Evolutionary conservation across 768 basidiomycete species (phyloP).

Genomic region (Pulveroboletus ravenelii): DNA sequence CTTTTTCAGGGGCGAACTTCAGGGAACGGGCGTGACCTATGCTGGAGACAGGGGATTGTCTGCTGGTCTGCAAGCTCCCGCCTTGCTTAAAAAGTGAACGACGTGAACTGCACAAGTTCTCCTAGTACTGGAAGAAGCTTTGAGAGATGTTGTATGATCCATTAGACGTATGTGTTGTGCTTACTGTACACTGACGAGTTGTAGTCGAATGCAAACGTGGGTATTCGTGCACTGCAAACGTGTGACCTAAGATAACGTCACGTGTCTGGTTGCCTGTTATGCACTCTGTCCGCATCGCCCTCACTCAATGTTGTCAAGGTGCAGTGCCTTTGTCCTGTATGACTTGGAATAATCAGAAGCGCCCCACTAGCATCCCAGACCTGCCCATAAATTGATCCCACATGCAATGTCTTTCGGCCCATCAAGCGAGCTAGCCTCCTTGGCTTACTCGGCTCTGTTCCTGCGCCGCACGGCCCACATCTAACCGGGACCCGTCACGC

Average conservation of each 20-base stretch:
- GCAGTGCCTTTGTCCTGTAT: constrained; percentile 19
- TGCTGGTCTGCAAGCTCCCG: constrained; percentile 67
- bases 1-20: constrained; percentile 65
- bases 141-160: constrained; percentile 25
- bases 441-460: constrained; percentile 16
- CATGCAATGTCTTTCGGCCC: background rate
- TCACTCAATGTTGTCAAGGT: constrained; percentile 13
- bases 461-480: constrained; percentile 16
- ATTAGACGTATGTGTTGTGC: constrained; percentile 19
- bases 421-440: constrained; percentile 6
- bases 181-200: constrained; percentile 25
- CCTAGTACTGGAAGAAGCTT: background rate
- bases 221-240: constrained; percentile 5
- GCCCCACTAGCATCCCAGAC: constrained; percentile 6
- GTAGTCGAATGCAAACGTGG: constrained; percentile 16
- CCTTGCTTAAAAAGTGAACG: constrained; percentile 60
- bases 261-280: constrained; percentile 17
- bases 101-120: constrained; percentile 7
- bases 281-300: constrained; percentile 4
- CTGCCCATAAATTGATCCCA: constrained; percentile 1
- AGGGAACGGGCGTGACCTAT: constrained; percentile 56
- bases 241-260: constrained; percentile 26
- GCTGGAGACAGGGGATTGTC: constrained; percentile 81
- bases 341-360: constrained; percentile 14
- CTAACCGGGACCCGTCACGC: constrained; percentile 15